phyloP scores from a whole-genome alignment of 2,329 filamentous ascomycete genomes.

The Sclerotiophoma versabilis region DNA sequence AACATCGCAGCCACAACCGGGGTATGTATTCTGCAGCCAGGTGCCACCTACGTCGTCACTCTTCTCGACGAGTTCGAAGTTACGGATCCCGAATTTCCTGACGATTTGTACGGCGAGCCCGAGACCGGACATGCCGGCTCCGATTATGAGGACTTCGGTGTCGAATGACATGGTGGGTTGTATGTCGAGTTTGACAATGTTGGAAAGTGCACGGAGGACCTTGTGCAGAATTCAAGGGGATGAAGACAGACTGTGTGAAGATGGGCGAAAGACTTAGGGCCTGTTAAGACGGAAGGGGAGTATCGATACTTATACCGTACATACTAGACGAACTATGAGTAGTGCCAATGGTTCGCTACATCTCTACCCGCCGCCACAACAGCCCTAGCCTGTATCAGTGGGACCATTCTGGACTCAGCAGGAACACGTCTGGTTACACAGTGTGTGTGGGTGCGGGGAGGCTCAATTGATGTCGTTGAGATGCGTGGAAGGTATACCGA shows the following conservation, averaged over 20 bases:
- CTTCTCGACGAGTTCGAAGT: constrained; percentile 57
- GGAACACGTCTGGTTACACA: background rate
- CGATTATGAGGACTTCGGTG: constrained; percentile 58
- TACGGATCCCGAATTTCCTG: constrained; percentile 47
- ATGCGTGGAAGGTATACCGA: background rate
- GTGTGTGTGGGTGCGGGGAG: constrained; percentile 3
- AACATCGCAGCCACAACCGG: constrained; percentile 47
- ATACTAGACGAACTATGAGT: background rate
- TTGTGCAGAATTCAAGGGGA: background rate
- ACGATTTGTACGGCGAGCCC: constrained; percentile 57
- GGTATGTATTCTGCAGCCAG: constrained; percentile 45
- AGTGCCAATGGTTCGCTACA: background rate
- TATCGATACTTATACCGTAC: background rate
- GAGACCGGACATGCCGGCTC: constrained; percentile 58
- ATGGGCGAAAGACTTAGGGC: background rate
- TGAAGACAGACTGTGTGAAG: background rate
- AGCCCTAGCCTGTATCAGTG: background rate
- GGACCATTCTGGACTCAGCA: background rate
- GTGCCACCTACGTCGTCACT: constrained; percentile 48
- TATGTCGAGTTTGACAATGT: background rate
- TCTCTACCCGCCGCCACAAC: background rate
- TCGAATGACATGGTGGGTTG: constrained; percentile 44
- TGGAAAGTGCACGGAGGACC: background rate
- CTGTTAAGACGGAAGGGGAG: background rate
- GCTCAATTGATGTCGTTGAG: background rate